These are phyloP conservation scores for Colletotrichum gloeosporioides DNA, from an alignment of 2,329 filamentous ascomycete species.

Conservation along the genomic window DNA sequence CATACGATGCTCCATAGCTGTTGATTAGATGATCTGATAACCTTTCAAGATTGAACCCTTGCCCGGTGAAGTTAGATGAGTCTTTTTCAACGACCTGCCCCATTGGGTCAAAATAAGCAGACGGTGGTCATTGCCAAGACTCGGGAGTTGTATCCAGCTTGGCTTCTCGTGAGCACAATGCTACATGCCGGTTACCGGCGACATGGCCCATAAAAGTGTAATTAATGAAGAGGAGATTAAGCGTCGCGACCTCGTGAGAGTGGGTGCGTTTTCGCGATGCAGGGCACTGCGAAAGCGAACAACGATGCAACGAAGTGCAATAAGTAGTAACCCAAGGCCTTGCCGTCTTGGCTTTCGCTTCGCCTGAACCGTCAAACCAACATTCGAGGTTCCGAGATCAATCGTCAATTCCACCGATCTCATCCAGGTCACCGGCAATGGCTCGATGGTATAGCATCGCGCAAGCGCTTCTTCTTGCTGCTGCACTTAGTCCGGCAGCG, in stretches of 20 bases:
- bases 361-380: background rate
- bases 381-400: background rate
- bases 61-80: background rate
- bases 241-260: background rate
- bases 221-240: background rate
- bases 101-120: background rate
- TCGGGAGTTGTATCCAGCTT: background rate
- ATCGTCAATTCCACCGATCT: background rate
- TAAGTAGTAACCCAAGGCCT: background rate
- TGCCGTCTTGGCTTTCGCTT: background rate
- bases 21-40: constrained; percentile 20
- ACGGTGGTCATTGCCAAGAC: background rate
- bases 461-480: background rate
- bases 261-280: background rate
- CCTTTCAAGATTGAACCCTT: background rate
- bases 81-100: constrained; percentile 5
- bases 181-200: background rate
- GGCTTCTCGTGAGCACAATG: background rate
- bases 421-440: background rate
- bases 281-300: background rate
- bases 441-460: background rate
- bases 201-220: background rate
- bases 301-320: background rate
- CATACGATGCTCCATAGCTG: background rate
- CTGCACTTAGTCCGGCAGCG: background rate